These are phyloP conservation scores for Boechera stricta DNA, from an alignment of 345 rosid species.

Conservation along the genomic window DNA sequence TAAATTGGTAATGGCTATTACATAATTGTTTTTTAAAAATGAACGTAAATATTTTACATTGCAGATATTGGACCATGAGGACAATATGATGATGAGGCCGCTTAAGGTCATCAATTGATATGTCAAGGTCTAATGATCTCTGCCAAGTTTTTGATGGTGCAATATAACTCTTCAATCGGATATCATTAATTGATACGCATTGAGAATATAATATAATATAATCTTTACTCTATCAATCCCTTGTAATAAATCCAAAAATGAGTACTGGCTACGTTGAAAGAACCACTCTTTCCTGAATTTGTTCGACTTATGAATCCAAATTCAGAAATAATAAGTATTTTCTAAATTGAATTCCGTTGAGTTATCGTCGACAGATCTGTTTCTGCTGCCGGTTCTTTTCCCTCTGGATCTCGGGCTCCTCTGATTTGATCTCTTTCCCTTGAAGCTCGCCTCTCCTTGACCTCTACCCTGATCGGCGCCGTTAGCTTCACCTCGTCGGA, in stretches of 20 bases:
- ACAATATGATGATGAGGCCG: conserved; percentile 92
- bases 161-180: conserved; percentile 9
- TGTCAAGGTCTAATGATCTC: neutral
- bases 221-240: neutral
- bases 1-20: neutral
- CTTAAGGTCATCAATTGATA: conserved; percentile 54
- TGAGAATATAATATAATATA: conserved; percentile 9
- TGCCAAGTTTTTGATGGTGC: neutral
- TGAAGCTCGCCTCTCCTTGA: no score
- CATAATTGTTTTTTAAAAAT: neutral
- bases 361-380: neutral
- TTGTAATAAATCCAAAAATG: neutral
- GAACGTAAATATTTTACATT: neutral
- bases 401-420: no score
- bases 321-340: neutral
- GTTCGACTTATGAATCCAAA: neutral
- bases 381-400: no score
- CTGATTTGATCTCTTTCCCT: no score
- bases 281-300: neutral
- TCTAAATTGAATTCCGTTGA: neutral
- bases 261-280: neutral
- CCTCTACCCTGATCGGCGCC: no score
- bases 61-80: conserved; percentile 94
- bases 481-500: no score
- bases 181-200: neutral